phyloP scores from a whole-genome alignment of 2,329 filamentous ascomycete species.

The Aspergillus bombycis region DNA sequence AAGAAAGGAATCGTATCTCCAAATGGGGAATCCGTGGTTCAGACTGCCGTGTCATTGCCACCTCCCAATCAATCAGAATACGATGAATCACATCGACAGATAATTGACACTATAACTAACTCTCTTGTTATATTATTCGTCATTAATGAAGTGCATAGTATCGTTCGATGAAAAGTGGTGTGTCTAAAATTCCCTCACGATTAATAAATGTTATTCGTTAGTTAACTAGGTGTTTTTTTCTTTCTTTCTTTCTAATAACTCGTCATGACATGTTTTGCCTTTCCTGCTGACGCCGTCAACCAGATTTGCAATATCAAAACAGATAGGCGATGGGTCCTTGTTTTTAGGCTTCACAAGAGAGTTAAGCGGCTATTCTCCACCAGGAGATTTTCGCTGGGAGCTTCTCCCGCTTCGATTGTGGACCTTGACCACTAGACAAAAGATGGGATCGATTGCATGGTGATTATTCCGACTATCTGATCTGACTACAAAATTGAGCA shows the following conservation, averaged over 20 bases:
- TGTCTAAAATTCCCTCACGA: neutral
- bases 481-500: slow-evolving; percentile 7
- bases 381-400: slow-evolving; percentile 36
- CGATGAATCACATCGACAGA: slow-evolving; percentile 20
- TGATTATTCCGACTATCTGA: slow-evolving; percentile 17
- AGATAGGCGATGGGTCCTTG: slow-evolving; percentile 16
- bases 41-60: slow-evolving; percentile 13
- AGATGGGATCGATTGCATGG: slow-evolving; percentile 14
- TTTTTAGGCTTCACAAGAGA: slow-evolving; percentile 20
- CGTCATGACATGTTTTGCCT: neutral
- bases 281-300: neutral
- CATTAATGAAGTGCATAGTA: neutral
- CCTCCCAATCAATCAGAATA: slow-evolving; percentile 20
- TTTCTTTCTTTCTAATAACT: neutral
- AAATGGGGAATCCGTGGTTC: slow-evolving; percentile 13
- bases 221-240: neutral
- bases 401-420: slow-evolving; percentile 45
- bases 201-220: neutral
- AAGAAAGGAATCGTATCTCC: slow-evolving; percentile 2
- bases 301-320: neutral
- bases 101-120: neutral
- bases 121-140: neutral
- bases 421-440: slow-evolving; percentile 28
- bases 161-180: neutral
- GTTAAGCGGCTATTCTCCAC: slow-evolving; percentile 33